Conservation (phyloP, 1,139 yeast genomes). For the Spathaspora sp. region DNA sequence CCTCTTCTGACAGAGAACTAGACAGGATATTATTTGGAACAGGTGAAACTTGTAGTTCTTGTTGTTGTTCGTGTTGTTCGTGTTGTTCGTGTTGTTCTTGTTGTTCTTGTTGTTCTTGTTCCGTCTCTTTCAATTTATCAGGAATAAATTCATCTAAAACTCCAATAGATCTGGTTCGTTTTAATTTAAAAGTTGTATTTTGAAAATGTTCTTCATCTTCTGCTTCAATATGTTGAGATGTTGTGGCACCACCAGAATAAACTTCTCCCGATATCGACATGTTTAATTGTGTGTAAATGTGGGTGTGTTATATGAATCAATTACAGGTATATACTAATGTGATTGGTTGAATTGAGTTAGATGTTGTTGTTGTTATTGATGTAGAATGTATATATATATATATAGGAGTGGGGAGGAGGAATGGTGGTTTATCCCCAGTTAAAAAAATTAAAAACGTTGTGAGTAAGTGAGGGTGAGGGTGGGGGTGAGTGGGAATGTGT, state of each 20-base stretch:
- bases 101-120: neutral
- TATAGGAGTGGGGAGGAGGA: too few relatives aligned
- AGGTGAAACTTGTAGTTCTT: neutral
- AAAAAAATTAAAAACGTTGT: too few relatives aligned
- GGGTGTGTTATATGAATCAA: neutral
- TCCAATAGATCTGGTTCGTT: slow-evolving; percentile 84
- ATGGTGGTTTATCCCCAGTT: too few relatives aligned
- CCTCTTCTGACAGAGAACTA: slow-evolving; percentile 3
- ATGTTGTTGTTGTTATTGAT: too few relatives aligned
- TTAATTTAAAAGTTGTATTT: slow-evolving; percentile 70
- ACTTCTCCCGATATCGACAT: slow-evolving; percentile 32
- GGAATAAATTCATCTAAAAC: slow-evolving; percentile 70
- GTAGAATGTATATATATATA: too few relatives aligned
- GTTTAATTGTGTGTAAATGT: neutral
- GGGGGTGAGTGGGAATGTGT: too few relatives aligned
- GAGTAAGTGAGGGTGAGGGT: too few relatives aligned
- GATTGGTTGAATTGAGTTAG: too few relatives aligned
- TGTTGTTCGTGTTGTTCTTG: neutral
- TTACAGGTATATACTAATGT: too few relatives aligned
- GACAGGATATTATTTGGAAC: neutral
- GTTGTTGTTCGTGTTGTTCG: neutral
- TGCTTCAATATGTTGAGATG: slow-evolving; percentile 66
- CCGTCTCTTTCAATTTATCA: slow-evolving; percentile 13
- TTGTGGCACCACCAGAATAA: slow-evolving; percentile 50
- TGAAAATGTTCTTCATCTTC: slow-evolving; percentile 70